Evolutionary conservation across 257 asterid genomes (phyloP).

Genomic region (Penstemon newberryi): DNA sequence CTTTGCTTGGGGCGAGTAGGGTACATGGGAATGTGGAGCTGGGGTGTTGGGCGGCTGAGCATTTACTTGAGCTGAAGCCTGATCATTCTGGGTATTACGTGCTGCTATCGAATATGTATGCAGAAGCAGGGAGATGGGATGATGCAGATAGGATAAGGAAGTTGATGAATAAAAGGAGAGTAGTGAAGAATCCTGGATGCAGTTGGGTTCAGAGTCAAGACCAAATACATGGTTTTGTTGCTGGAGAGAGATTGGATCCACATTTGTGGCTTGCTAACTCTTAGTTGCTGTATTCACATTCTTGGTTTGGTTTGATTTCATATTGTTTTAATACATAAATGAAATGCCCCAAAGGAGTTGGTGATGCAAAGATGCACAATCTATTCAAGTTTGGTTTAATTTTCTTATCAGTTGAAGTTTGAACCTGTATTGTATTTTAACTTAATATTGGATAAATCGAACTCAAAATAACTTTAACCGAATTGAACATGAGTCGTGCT

Average conservation of each 20-base stretch:
- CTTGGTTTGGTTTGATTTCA: no score
- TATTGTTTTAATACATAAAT: no score
- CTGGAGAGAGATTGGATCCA: constrained; percentile 49
- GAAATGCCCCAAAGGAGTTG: no score
- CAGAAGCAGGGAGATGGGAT: constrained; percentile 76
- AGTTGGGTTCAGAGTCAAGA: constrained; percentile 73
- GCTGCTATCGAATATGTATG: constrained; percentile 71
- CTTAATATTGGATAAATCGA: no score
- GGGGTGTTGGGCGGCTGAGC: constrained; percentile 81
- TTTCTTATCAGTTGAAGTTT: no score
- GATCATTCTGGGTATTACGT: constrained; percentile 74
- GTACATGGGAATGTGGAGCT: constrained; percentile 61
- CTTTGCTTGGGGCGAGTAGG: constrained; percentile 70
- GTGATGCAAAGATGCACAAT: no score
- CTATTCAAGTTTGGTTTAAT: no score
- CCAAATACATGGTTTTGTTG: constrained; percentile 41
- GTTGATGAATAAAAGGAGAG: constrained; percentile 60
- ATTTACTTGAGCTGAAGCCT: constrained; percentile 53
- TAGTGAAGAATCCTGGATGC: constrained; percentile 73
- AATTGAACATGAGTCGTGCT: no score
- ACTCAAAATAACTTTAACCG: no score
- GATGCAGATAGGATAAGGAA: constrained; percentile 72
- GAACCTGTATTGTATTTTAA: no score
- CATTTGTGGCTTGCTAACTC: constrained; percentile 31
- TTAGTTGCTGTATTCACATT: not conserved